These are phyloP conservation scores for Wickerhamomyces xylosicus DNA, from an alignment of 805 yeast species.

Conservation along the genomic window DNA sequence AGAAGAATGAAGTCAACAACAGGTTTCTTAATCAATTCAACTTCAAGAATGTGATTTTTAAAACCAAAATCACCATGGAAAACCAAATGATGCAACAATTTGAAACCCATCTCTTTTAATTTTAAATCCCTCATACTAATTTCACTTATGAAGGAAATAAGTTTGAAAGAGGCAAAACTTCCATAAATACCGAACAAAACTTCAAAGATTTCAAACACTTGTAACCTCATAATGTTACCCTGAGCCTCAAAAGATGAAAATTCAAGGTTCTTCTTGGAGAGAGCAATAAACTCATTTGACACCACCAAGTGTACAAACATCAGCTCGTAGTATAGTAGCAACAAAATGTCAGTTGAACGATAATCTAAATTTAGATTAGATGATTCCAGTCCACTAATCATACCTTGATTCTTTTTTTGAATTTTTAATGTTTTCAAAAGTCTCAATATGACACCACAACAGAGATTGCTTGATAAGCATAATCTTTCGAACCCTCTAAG, in stretches of 20 bases:
- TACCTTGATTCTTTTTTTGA: neutral
- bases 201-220: constrained; percentile 21
- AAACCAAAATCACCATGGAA: constrained; percentile 12
- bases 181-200: constrained; percentile 26
- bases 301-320: constrained; percentile 7
- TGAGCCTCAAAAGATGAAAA: constrained; percentile 10
- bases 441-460: neutral
- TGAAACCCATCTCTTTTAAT: constrained; percentile 22
- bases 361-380: constrained; percentile 7
- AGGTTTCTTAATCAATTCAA: constrained; percentile 16
- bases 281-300: constrained; percentile 9
- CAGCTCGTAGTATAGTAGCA: constrained; percentile 10
- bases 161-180: constrained; percentile 23
- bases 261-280: constrained; percentile 11
- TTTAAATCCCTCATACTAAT: constrained; percentile 24
- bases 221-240: constrained; percentile 14
- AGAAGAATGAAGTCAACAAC: constrained; percentile 15
- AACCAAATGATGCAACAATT: constrained; percentile 21
- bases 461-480: neutral
- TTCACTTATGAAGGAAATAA: constrained; percentile 24
- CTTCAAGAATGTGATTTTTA: constrained; percentile 10
- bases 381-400: neutral
- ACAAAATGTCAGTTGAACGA: constrained; percentile 3
- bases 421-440: no score
- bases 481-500: neutral